phyloP scores from a whole-genome alignment of 306 rosid species.

The Elaeagnus macrophylla region DNA sequence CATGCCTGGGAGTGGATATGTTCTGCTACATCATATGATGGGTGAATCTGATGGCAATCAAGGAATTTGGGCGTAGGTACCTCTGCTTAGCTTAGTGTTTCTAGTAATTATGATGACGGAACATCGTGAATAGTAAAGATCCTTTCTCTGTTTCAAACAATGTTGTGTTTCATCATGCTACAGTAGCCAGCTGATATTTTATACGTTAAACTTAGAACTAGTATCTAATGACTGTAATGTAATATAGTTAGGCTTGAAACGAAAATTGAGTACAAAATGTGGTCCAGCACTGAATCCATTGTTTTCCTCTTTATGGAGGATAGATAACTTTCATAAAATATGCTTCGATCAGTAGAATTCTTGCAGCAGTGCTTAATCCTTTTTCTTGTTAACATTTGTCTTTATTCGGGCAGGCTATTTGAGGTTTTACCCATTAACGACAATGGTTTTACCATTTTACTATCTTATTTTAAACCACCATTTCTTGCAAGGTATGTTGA shows the following conservation, averaged over 20 bases:
- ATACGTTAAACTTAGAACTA: not conserved
- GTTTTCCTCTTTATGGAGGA: no score
- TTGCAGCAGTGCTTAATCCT: not conserved
- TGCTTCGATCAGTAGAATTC: no score
- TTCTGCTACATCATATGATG: conserved; percentile 94
- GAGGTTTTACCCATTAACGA: not conserved
- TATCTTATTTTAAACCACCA: conserved; percentile 1
- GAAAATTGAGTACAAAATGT: no score
- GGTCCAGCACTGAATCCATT: no score
- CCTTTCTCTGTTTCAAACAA: conserved; percentile 9
- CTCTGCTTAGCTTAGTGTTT: conserved; percentile 26
- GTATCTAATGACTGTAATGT: conserved; percentile 1
- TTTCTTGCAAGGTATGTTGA: conserved; percentile 61
- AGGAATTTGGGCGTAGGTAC: conserved; percentile 94
- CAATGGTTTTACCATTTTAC: not conserved
- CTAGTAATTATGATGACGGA: conserved; percentile 9
- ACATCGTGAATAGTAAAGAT: conserved; percentile 21
- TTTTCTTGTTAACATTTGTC: not conserved
- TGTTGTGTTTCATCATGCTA: conserved; percentile 12
- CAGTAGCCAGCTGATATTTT: not conserved
- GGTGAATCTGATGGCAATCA: conserved; percentile 92
- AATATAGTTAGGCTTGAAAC: conserved; percentile 1
- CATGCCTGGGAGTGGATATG: conserved; percentile 96
- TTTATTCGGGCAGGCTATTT: not conserved
- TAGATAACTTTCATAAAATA: no score